Evolutionary conservation across 2,329 filamentous ascomycete genomes (phyloP).

Genomic region (Pseudocercospora macadamiae): DNA sequence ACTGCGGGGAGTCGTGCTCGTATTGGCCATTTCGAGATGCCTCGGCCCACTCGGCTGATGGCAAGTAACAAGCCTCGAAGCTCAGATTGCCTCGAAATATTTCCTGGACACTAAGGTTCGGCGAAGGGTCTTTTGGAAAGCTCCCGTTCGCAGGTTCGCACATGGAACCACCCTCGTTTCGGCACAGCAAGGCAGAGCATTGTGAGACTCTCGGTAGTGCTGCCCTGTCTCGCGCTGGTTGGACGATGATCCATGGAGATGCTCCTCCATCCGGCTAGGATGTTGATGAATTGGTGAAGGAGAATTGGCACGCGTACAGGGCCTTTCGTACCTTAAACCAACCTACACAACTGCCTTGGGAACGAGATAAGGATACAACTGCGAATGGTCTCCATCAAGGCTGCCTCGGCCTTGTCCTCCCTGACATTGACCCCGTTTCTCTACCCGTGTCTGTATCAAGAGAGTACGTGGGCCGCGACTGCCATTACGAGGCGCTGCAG

Average conservation of each 20-base stretch:
- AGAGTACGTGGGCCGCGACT: slow-evolving; percentile 10
- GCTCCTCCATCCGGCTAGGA: neutral
- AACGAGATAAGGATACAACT: neutral
- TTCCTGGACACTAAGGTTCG: neutral
- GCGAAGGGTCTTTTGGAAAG: neutral
- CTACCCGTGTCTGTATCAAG: slow-evolving; percentile 48
- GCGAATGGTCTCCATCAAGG: neutral
- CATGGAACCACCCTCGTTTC: neutral
- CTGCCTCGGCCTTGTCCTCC: neutral
- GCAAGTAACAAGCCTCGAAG: neutral
- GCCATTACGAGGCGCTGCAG: neutral
- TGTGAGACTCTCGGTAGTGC: neutral
- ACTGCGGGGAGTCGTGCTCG: slow-evolving; percentile 7
- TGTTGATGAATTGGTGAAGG: neutral
- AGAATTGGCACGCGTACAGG: too few species aligned
- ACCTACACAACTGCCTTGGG: neutral
- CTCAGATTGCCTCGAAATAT: slow-evolving; percentile 1
- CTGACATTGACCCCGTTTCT: slow-evolving; percentile 49
- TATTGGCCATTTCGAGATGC: neutral
- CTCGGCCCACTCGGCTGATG: neutral
- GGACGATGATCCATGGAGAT: neutral
- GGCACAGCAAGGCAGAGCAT: neutral
- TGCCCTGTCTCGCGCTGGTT: neutral
- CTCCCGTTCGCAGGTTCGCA: slow-evolving; percentile 5
- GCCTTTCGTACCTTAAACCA: slow-evolving; percentile 1